A percentile compares a stretch with the other conserved stretches of the same genome.
These are phyloP conservation scores for Ottelia alismoides DNA, from an alignment of 106 monocot genomes.

Conservation along the genomic window DNA sequence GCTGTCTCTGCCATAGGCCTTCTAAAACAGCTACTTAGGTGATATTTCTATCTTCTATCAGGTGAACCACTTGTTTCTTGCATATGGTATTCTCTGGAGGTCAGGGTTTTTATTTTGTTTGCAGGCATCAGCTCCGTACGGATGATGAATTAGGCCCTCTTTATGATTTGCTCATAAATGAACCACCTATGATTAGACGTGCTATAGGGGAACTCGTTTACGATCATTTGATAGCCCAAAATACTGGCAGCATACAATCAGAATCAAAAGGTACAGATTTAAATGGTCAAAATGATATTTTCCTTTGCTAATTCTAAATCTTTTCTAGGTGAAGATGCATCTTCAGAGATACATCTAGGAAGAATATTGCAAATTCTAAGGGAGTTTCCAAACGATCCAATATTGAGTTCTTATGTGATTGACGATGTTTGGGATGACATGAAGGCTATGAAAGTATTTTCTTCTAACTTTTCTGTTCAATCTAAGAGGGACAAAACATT, in stretches of 20 bases:
- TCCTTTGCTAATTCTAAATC: no score
- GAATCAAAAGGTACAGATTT: conserved; percentile 27
- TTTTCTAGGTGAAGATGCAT: conserved; percentile 73
- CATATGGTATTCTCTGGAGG: no score
- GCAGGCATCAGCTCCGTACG: conserved; percentile 76
- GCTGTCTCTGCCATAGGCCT: no score
- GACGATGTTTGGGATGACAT: no score
- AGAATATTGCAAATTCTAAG: conserved; percentile 75
- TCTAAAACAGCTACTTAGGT: no score
- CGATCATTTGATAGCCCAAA: conserved; percentile 88
- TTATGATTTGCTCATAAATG: no score
- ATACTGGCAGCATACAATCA: conserved; percentile 40
- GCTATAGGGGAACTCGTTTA: conserved; percentile 88
- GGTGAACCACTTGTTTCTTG: no score
- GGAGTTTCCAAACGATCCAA: conserved; percentile 87
- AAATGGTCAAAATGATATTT: no score
- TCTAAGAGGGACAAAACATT: background rate
- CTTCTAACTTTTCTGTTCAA: background rate
- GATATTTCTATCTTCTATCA: no score
- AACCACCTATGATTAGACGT: conserved; percentile 79
- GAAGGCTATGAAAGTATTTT: no score
- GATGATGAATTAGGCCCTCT: conserved; percentile 92
- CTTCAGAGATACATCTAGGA: conserved; percentile 85
- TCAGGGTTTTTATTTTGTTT: no score
- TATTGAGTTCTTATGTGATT: conserved; percentile 76